Base-by-base conservation (phyloP, 192 early-diverging fungal genomes). In the Backusella tuberculispora region DNA sequence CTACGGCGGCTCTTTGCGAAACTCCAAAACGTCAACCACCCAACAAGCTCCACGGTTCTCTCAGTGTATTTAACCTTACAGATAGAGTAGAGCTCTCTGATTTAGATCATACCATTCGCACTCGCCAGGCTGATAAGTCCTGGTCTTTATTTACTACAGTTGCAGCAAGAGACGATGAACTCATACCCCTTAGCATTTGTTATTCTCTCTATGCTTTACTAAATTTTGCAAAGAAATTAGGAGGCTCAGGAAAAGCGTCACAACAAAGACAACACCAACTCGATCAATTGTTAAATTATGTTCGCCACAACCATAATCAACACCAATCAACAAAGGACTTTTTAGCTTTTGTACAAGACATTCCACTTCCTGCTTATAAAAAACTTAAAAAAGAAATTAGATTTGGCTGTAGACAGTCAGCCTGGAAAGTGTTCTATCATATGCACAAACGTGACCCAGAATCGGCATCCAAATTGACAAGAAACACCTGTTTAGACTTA, bases 91-190 rank as follows among this genome's bases (percentile, higher is more conserved):
- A 17, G 8, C 40, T 73, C 24, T 14, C 56, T 3, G 60, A 73
- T 29, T 42, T 73, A n/a, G 72, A 73, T 24, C 43, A 26, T 44
- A 48, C 76, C 13, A 63, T 78, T 46, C 70, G 65, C 24, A 53
- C 63, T 34, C 40, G 65, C 21, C 64, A 78, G 24, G 76, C 76
- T 14, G 60, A 65, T 26, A 66, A 68, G 44, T 40, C 76, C 8
- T 78, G 76, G 76, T n/a, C 63, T 8, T 37, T 73, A 47, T 78
- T 78, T 24, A 17, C 14, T 10, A 72, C 76, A 34, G 19, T 78
- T 6, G 24, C 71, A 6, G 3, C 64, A 15, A 24, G 53, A 68
- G 41, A 74, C 34, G 44, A 74, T 10, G 60, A 47, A 64, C 14
- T n/a, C 48, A 40, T 78, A 42, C 76, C 76, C 44, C 56, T 68